Base-by-base conservation (phyloP, 2,329 filamentous ascomycete species). In the Penicillium sp. region DNA sequence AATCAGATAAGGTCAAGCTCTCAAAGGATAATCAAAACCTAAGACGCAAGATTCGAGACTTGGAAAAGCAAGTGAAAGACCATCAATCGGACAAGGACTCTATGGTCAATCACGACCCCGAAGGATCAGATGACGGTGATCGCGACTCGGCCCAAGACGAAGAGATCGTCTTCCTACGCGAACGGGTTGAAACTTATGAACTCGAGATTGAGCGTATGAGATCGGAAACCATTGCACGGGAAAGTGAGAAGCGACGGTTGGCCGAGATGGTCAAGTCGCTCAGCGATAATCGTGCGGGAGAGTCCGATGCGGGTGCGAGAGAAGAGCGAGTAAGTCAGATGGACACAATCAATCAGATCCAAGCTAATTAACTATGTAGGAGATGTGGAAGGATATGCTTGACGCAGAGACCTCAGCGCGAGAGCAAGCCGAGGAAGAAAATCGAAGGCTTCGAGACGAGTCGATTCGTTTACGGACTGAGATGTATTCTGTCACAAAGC, bases 331-430 rank as follows among this genome's bases (percentile, higher is more conserved):
- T 74, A 63, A 57, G 72, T 68, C 33, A 64, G 37, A 24, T 2
- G 10, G 10, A 33, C 26, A 8, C 29, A 9, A 35, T 17, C 22
- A 41, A 42, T 42, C 12, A 15, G 38, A 35, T 48, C 26, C 45
- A 26, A 41, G 31, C 43, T 49, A 43, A 64, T 37, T 53, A 57
- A 39, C 57, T 52, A 57, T 22, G 53, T 57, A 86, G 64, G 88
- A 94, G 54, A 91, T 96, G 68, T 95, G 88, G 85, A 95, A 95
- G 67, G 91, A 96, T 60, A 80, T 97, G 53, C 79, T 96, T 24
- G 88, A 96, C 64, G 88, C 93, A 57, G 93, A 98, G 69, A 93
- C 87, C 2, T 85, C 85, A 3, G 82, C 89, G 28, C 82, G 91
- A 51, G 91, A 96, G 68, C 87, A 95, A 68, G 82, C 87, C 0